Percentiles rank a stretch among this genome's conserved stretches.
Conservation (phyloP, 139 green algal genomes). For the Micromonas commoda region DNA sequence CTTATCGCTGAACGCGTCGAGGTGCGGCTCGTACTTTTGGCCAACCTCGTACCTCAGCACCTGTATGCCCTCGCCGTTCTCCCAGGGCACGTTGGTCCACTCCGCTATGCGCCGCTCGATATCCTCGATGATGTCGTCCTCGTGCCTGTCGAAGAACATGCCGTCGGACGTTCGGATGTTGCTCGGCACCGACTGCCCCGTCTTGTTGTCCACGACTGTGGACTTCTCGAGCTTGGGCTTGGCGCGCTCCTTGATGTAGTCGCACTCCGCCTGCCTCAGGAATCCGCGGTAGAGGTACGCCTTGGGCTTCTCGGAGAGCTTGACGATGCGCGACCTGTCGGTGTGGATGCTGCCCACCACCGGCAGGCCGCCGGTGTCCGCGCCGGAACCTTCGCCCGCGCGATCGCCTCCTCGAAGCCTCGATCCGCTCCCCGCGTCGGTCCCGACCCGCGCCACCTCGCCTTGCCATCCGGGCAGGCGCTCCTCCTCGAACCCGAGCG, state of each 20-base stretch:
- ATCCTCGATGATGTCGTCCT: conserved; percentile 54
- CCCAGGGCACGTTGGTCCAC: conserved; percentile 48
- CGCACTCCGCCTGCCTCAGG: conserved; percentile 36
- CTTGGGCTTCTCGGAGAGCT: conserved; percentile 2
- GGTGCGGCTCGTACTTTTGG: conserved; percentile 50
- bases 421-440: neutral
- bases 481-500: too few relatives aligned
- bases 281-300: conserved; percentile 31
- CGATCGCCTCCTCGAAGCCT: neutral
- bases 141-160: conserved; percentile 43
- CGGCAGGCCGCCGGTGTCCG: neutral
- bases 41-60: conserved; percentile 45
- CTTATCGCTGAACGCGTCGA: conserved; percentile 36
- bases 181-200: neutral
- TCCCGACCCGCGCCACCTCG: neutral
- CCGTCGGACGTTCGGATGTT: conserved; percentile 36
- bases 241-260: conserved; percentile 24
- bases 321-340: neutral
- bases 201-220: conserved; percentile 21
- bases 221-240: conserved; percentile 8
- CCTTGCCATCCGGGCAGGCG: neutral
- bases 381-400: too few relatives aligned
- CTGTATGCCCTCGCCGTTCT: conserved; percentile 30
- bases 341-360: neutral
- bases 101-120: conserved; percentile 62